Conservation (phyloP, 345 rosid species). For the Pugionium dolabratum region DNA sequence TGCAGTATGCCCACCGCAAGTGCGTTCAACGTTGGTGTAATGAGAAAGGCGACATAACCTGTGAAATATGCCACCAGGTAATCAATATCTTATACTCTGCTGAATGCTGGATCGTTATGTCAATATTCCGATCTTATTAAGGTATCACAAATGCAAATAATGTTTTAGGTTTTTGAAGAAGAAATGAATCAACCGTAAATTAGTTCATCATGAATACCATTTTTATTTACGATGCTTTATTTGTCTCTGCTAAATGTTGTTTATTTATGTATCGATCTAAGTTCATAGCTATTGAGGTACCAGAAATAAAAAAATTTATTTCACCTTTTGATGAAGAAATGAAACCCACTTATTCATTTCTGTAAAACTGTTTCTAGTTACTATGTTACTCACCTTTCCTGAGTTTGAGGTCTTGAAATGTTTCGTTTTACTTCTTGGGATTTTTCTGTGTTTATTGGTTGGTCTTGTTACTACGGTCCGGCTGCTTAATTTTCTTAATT, state of each 20-base stretch:
- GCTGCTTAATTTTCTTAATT: not conserved
- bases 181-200: not conserved
- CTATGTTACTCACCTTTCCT: slow-evolving; percentile 13
- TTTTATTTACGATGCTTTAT: not conserved
- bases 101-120: slow-evolving; percentile 2
- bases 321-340: slow-evolving; percentile 8
- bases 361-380: slow-evolving; percentile 4
- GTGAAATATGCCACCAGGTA: slow-evolving; percentile 98
- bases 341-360: not conserved
- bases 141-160: not conserved
- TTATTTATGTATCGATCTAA: not conserved
- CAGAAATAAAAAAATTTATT: not conserved
- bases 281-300: not conserved
- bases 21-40: slow-evolving; percentile 98
- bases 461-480: not conserved
- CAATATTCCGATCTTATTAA: not conserved
- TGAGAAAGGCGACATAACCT: slow-evolving; percentile 87
- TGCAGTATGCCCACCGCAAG: slow-evolving; percentile 51
- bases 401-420: not conserved
- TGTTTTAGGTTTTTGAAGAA: not conserved
- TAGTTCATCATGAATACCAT: not conserved
- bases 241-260: not conserved
- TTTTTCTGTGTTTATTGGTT: slow-evolving; percentile 7
- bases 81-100: not conserved
- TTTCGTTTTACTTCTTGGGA: not conserved